Evolutionary conservation across 2,329 filamentous ascomycete species (phyloP).

Genomic region (Triangularia verruculosa): DNA sequence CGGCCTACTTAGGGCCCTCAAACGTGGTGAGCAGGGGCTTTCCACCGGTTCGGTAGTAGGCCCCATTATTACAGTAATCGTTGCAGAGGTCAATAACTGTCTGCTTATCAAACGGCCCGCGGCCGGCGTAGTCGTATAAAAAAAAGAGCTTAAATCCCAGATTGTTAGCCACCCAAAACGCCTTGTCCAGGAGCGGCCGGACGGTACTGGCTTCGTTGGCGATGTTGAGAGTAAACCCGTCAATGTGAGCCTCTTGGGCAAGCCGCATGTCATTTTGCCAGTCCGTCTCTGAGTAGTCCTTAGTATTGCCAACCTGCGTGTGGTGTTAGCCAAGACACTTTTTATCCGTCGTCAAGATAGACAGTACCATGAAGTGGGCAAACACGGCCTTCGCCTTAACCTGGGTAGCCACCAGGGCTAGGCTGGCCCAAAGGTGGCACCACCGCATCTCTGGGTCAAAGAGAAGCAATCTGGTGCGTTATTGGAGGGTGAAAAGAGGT

Average conservation of each 20-base stretch:
- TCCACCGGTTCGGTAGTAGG: no score
- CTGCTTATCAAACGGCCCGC: no score
- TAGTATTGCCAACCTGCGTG: constrained; percentile 10
- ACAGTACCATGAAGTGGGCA: constrained; percentile 22
- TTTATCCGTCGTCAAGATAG: no score
- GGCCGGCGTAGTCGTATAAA: constrained; percentile 19
- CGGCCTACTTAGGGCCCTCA: constrained; percentile 40
- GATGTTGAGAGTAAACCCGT: constrained; percentile 19
- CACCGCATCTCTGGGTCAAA: no score
- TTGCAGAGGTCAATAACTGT: no score
- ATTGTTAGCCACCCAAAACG: constrained; percentile 14
- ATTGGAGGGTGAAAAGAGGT: no score
- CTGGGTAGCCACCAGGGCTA: no score
- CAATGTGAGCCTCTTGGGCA: constrained; percentile 13
- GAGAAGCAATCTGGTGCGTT: no score
- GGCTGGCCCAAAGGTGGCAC: no score
- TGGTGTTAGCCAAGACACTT: no score
- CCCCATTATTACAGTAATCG: no score
- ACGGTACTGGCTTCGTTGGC: constrained; percentile 8
- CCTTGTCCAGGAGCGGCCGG: constrained; percentile 1
- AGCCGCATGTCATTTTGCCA: constrained; percentile 17
- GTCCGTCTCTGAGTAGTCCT: neutral
- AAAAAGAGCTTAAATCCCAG: constrained; percentile 19
- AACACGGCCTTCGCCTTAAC: constrained; percentile 18
- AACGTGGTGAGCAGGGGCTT: constrained; percentile 41